Evolutionary conservation across 352 stramenopile species (phyloP).

Genomic region (Phytophthora fragariae): DNA sequence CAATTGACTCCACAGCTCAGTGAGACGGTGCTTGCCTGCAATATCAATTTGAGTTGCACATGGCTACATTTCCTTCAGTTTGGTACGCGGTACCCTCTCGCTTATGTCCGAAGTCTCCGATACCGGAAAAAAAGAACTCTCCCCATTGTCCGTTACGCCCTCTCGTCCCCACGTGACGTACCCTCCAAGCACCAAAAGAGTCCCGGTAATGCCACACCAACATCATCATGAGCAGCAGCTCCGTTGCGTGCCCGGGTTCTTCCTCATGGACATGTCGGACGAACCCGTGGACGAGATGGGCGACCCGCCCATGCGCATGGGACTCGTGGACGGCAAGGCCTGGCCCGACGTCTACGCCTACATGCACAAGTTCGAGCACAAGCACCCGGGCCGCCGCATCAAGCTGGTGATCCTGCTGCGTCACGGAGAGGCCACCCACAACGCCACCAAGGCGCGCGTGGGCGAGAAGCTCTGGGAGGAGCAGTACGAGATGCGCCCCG

Average conservation of each 20-base stretch:
- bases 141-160: conserved; percentile 20
- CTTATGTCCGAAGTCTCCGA: conserved; percentile 3
- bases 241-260: conserved; percentile 50
- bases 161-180: conserved; percentile 24
- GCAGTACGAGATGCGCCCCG: conserved; percentile 51
- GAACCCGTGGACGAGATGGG: conserved; percentile 43
- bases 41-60: neutral
- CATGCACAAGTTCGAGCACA: conserved; percentile 39
- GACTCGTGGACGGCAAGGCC: conserved; percentile 47
- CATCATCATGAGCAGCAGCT: conserved; percentile 17
- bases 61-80: conserved; percentile 15
- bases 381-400: conserved; percentile 27
- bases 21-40: too few species aligned
- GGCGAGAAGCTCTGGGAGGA: conserved; percentile 59
- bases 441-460: conserved; percentile 67
- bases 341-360: conserved; percentile 51
- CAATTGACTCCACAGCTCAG: too few species aligned
- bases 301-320: conserved; percentile 49
- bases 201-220: conserved; percentile 2
- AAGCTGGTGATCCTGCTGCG: conserved; percentile 73
- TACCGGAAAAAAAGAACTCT: conserved; percentile 16
- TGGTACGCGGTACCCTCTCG: neutral
- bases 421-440: conserved; percentile 75
- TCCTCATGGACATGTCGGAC: conserved; percentile 48
- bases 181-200: neutral